A percentile compares a stretch with the other conserved stretches of the same genome.
Evolutionary conservation across 2,329 filamentous ascomycete species (phyloP).

Genomic region (Xylaria multiplex): DNA sequence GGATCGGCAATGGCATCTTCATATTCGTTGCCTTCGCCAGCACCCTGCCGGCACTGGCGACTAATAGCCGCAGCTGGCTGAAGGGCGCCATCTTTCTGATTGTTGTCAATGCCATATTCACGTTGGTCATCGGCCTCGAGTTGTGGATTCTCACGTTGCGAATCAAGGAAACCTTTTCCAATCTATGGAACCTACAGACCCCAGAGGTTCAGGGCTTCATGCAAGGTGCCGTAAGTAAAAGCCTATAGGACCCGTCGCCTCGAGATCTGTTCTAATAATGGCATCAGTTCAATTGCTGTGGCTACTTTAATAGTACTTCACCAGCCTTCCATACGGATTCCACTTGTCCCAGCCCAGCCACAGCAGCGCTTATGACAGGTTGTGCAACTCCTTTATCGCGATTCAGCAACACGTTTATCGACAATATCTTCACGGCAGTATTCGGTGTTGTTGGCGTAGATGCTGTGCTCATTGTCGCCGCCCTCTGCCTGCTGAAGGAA

Average conservation of each 20-base stretch:
- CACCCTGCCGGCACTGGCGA: constrained; percentile 76
- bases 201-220: constrained; percentile 71
- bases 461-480: constrained; percentile 73
- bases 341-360: constrained; percentile 74
- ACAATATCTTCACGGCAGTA: constrained; percentile 79
- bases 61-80: constrained; percentile 74
- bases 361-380: constrained; percentile 74
- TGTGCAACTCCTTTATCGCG: constrained; percentile 74
- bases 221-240: constrained; percentile 70
- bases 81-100: constrained; percentile 74
- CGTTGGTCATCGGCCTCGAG: constrained; percentile 70
- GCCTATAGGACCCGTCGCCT: not conserved
- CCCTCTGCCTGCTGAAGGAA: constrained; percentile 81
- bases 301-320: constrained; percentile 77
- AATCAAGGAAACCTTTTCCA: constrained; percentile 69
- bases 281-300: constrained; percentile 79
- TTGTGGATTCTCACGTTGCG: constrained; percentile 79
- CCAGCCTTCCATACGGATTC: constrained; percentile 76
- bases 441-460: constrained; percentile 83
- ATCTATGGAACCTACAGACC: constrained; percentile 69
- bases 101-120: constrained; percentile 70
- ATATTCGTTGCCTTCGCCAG: constrained; percentile 76
- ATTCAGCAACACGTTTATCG: constrained; percentile 77
- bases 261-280: constrained; percentile 37
- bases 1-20: constrained; percentile 76